These are phyloP conservation scores for Verticillium albo-atrum DNA, from an alignment of 2,329 filamentous ascomycete species.

Conservation along the genomic window DNA sequence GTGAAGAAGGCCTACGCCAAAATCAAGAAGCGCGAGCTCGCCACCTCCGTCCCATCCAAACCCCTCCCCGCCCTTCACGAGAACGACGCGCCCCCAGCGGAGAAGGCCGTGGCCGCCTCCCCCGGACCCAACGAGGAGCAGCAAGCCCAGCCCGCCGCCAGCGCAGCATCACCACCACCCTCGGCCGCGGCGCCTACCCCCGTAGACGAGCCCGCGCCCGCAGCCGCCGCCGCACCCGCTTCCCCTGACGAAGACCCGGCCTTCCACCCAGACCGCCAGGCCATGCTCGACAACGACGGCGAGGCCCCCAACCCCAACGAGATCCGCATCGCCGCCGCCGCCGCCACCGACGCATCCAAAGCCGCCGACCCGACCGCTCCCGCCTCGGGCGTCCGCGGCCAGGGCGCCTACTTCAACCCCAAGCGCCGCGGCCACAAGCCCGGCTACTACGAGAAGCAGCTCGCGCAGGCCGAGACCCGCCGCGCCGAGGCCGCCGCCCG, in stretches of 20 bases:
- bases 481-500: conserved; percentile 37
- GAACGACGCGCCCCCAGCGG: conserved; percentile 8
- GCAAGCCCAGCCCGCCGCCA: conserved; percentile 8
- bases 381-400: conserved; percentile 10
- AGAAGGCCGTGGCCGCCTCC: conserved; percentile 4
- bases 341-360: conserved; percentile 12
- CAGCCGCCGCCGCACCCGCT: conserved; percentile 2
- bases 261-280: conserved; percentile 37
- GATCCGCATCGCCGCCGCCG: conserved; percentile 6
- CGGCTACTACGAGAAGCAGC: conserved; percentile 64
- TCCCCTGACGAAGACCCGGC: conserved; percentile 8
- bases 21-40: conserved; percentile 61
- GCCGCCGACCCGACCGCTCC: conserved; percentile 2
- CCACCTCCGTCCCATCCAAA: conserved; percentile 9
- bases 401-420: conserved; percentile 13
- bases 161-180: background rate
- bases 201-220: background rate
- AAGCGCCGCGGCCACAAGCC: conserved; percentile 26
- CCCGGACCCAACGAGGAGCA: conserved; percentile 10
- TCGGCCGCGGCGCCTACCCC: no score
- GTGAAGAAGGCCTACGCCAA: conserved; percentile 91
- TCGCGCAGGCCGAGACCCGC: conserved; percentile 39
- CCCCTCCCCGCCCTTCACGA: background rate
- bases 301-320: conserved; percentile 12
- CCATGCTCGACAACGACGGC: conserved; percentile 28